Conservation (phyloP, 148 eudicot species). For the Heliosperma pusillum region DNA sequence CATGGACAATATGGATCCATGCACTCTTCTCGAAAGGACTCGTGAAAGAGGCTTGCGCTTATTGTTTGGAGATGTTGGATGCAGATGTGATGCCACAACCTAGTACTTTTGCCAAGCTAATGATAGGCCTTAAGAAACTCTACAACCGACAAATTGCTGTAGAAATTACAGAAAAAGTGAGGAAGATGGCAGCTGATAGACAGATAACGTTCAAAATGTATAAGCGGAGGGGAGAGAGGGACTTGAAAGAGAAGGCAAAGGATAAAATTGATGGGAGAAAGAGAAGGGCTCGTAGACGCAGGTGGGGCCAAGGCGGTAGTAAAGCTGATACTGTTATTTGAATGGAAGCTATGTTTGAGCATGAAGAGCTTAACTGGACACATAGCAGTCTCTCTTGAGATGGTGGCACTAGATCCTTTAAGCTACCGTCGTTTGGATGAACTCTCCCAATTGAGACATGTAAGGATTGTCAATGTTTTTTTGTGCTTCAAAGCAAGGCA, state of each 20-base stretch:
- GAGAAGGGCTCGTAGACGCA: constrained; percentile 67
- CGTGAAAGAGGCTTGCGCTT: constrained; percentile 88
- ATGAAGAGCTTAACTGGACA: constrained; percentile 4
- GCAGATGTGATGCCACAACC: constrained; percentile 85
- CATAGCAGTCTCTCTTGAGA: background rate
- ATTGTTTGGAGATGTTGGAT: constrained; percentile 94
- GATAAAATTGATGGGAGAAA: constrained; percentile 64
- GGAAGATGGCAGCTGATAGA: constrained; percentile 90
- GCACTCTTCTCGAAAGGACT: constrained; percentile 82
- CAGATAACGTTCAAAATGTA: constrained; percentile 88
- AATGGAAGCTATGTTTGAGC: constrained; percentile 10
- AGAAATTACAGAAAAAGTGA: constrained; percentile 90
- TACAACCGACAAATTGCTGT: constrained; percentile 86
- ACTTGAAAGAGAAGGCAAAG: constrained; percentile 76
- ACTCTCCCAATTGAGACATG: background rate
- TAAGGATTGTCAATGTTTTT: background rate
- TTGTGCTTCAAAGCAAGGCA: background rate
- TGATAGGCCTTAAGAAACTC: constrained; percentile 71
- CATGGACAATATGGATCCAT: constrained; percentile 98
- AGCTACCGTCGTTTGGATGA: background rate
- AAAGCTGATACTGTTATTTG: constrained; percentile 37
- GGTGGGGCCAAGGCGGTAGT: constrained; percentile 51
- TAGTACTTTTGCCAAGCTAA: constrained; percentile 85
- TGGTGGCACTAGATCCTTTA: background rate
- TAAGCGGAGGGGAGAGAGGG: constrained; percentile 90